A percentile compares a stretch with the other conserved stretches of the same genome.
These are phyloP conservation scores for Aspergillus quadrilineatus DNA, from an alignment of 2,329 filamentous ascomycete species.

Conservation along the genomic window DNA sequence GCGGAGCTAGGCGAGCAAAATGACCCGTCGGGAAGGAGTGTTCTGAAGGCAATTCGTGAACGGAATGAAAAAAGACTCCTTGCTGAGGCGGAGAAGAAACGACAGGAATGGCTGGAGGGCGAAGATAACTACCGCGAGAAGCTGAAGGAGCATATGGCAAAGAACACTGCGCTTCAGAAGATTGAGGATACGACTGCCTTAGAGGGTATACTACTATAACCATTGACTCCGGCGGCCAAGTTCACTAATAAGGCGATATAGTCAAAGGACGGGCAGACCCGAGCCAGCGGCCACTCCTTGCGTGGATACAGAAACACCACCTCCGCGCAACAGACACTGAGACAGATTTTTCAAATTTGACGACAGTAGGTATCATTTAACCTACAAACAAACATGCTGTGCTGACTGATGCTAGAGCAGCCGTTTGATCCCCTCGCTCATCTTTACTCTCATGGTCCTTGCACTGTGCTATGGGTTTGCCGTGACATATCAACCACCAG, in stretches of 20 bases:
- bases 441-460: slow-evolving; percentile 40
- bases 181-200: slow-evolving; percentile 36
- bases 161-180: slow-evolving; percentile 38
- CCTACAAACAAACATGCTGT: background rate
- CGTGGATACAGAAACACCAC: slow-evolving; percentile 46
- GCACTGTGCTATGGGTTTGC: slow-evolving; percentile 47
- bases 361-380: slow-evolving; percentile 30
- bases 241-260: slow-evolving; percentile 22
- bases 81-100: slow-evolving; percentile 49
- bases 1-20: slow-evolving; percentile 42
- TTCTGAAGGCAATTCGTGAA: slow-evolving; percentile 41
- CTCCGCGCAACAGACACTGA: slow-evolving; percentile 37
- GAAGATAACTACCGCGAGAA: slow-evolving; percentile 46
- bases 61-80: slow-evolving; percentile 41
- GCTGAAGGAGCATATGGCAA: slow-evolving; percentile 31
- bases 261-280: slow-evolving; percentile 42
- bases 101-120: slow-evolving; percentile 53
- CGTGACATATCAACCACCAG: slow-evolving; percentile 51
- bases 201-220: slow-evolving; percentile 30
- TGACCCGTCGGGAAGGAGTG: slow-evolving; percentile 44
- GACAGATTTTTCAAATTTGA: slow-evolving; percentile 34
- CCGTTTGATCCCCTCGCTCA: slow-evolving; percentile 49
- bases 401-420: slow-evolving; percentile 30
- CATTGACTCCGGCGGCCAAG: background rate
- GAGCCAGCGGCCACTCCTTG: slow-evolving; percentile 37